Evolutionary conservation across 129 eudicot species (phyloP).

Genomic region (Artemisia annua): DNA sequence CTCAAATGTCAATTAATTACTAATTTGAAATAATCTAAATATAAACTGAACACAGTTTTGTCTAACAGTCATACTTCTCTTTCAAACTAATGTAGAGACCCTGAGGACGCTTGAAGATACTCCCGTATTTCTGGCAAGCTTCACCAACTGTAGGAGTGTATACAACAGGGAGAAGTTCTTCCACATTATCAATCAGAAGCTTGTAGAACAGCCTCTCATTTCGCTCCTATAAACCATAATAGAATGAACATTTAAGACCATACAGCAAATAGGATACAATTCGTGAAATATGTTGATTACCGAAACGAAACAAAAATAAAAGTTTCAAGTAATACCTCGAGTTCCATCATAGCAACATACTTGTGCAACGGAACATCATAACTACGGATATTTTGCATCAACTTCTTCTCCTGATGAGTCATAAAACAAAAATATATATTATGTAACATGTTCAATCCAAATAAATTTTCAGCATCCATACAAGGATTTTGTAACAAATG

Average conservation of each 20-base stretch:
- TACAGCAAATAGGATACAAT: constrained; percentile 3
- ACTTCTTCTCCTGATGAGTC: constrained; percentile 70
- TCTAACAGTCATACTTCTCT: neutral
- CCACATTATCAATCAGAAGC: constrained; percentile 20
- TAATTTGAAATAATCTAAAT: neutral
- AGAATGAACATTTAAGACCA: neutral
- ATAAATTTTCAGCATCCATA: neutral
- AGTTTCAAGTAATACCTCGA: constrained; percentile 53
- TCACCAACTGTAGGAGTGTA: constrained; percentile 58
- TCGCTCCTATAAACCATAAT: constrained; percentile 12
- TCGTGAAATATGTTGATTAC: constrained; percentile 1
- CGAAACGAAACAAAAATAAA: neutral
- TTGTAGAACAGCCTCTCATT: constrained; percentile 25
- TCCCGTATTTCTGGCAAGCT: constrained; percentile 95
- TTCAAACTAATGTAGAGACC: constrained; percentile 88
- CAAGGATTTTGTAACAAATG: neutral
- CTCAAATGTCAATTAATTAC: constrained; percentile 2
- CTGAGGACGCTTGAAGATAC: constrained; percentile 87
- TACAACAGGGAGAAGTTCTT: constrained; percentile 7
- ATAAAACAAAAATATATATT: neutral
- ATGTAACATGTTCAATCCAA: neutral
- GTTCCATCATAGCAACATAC: constrained; percentile 90
- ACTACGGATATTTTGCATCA: constrained; percentile 73
- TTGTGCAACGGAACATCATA: constrained; percentile 87
- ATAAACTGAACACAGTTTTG: neutral